Evolutionary conservation across 306 rosid species (phyloP), one percentile per base, ranked within the genome.

Genomic region (Glycine latifolia): DNA sequence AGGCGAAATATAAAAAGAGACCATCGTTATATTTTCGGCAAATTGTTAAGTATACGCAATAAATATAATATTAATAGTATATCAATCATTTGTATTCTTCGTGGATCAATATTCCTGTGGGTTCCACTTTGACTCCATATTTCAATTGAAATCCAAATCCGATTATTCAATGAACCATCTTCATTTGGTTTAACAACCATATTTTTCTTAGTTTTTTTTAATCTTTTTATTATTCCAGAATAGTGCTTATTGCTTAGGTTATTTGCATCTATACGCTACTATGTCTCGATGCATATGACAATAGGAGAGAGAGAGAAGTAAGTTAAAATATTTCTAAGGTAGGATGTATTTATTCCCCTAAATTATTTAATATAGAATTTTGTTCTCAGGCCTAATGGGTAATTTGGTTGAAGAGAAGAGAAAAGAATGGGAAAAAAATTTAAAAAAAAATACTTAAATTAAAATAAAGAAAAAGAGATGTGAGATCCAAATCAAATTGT

Each of bases 121-220:
- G 46, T 48, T 63, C 62, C 76, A 79, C 62, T 31, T 58, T 35
- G n/a, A 10, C 73, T 69, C 55, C 55, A 26, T 47, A 79, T 60
- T 71, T 12, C 31, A 39, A 0, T 4, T 37, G 44, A 59, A 62
- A 13, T n/a, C 71, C 72, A 35, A 65, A 5, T 46, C 26, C 31
- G 17, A 73, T 73, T 37, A 56, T 62, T 17, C 41, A 55, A 20
- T 20, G 20, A 20, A 20, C 20, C 44, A 26, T 44, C 73, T 43
- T 67, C 73, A 4, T 67, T 68, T 84, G 78, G 79, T 68, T 73
- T 62, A 83, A 73, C 80, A 54, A 78, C 56, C 79, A 46, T 15
- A 58, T 67, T 73, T 26, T 71, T 58, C 17, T 13, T 13, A 76
- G 52, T 61, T 77, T 16, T 71, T 16, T 71, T 1, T 52, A 26